Evolutionary conservation across 495 filamentous ascomycete species (phyloP).

Genomic region (Hypoxylon intermedium): DNA sequence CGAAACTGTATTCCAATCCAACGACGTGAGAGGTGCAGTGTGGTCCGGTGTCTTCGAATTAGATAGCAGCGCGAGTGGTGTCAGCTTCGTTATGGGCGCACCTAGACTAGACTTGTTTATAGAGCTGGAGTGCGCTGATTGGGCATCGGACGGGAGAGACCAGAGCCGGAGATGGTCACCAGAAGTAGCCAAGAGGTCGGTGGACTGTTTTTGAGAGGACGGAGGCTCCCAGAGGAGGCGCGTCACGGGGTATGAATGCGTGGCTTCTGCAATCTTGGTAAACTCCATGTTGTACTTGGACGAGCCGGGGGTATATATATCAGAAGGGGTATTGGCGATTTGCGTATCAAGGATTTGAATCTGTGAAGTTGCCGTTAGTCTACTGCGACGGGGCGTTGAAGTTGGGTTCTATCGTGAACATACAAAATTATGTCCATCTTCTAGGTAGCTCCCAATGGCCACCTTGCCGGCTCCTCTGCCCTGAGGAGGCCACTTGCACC

Average conservation of each 20-base stretch:
- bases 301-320: slow-evolving; percentile 73
- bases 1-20: slow-evolving; percentile 97
- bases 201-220: slow-evolving; percentile 94
- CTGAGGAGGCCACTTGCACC: slow-evolving; percentile 97
- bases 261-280: slow-evolving; percentile 93
- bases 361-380: slow-evolving; percentile 51
- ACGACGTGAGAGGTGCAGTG: slow-evolving; percentile 91
- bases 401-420: slow-evolving; percentile 36
- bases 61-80: slow-evolving; percentile 88
- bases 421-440: slow-evolving; percentile 98
- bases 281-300: slow-evolving; percentile 83
- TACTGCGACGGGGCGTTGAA: not conserved
- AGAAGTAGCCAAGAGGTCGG: slow-evolving; percentile 93
- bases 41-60: slow-evolving; percentile 99
- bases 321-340: slow-evolving; percentile 71
- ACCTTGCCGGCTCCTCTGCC: slow-evolving; percentile 85
- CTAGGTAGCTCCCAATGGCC: slow-evolving; percentile 92
- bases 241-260: slow-evolving; percentile 96
- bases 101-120: slow-evolving; percentile 76
- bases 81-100: slow-evolving; percentile 79
- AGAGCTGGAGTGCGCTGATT: slow-evolving; percentile 67
- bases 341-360: slow-evolving; percentile 97
- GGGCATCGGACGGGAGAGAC: slow-evolving; percentile 74
- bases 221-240: slow-evolving; percentile 96
- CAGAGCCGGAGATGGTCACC: slow-evolving; percentile 95